phyloP scores from a whole-genome alignment of 2,329 filamentous ascomycete genomes.

The Lasiodiplodia sp. region DNA sequence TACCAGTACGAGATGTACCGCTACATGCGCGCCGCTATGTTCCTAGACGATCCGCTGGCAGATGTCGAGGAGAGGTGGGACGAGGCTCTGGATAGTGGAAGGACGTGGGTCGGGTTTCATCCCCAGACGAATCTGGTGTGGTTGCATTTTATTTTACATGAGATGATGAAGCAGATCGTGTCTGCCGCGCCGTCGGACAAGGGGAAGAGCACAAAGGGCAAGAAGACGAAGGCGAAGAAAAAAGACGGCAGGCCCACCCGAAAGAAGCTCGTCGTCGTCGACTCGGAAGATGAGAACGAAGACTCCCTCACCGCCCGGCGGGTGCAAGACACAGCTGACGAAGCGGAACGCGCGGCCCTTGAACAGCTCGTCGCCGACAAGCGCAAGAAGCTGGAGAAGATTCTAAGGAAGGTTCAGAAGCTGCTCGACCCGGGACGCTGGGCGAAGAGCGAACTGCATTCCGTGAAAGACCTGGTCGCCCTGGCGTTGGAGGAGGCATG shows the following conservation, averaged over 20 bases:
- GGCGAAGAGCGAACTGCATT: conserved; percentile 37
- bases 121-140: conserved; percentile 70
- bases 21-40: conserved; percentile 57
- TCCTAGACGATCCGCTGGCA: conserved; percentile 53
- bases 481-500: conserved; percentile 44
- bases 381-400: conserved; percentile 47
- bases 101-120: conserved; percentile 62
- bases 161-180: conserved; percentile 56
- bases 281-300: not conserved
- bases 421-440: conserved; percentile 50
- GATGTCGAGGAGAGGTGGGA: conserved; percentile 38
- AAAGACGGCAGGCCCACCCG: conserved; percentile 27
- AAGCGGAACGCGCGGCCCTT: conserved; percentile 31
- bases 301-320: conserved; percentile 27
- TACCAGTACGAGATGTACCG: conserved; percentile 66
- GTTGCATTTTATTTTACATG: conserved; percentile 67
- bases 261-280: not conserved
- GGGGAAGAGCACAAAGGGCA: conserved; percentile 47
- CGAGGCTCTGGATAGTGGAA: conserved; percentile 33
- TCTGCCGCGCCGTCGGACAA: conserved; percentile 32
- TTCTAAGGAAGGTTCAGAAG: conserved; percentile 46
- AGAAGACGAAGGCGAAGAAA: conserved; percentile 52
- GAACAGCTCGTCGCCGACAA: conserved; percentile 42
- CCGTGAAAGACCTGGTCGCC: conserved; percentile 45
- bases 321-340: conserved; percentile 41